Base-by-base conservation (phyloP, 208 protist genomes). In the Phytomonas francai region DNA sequence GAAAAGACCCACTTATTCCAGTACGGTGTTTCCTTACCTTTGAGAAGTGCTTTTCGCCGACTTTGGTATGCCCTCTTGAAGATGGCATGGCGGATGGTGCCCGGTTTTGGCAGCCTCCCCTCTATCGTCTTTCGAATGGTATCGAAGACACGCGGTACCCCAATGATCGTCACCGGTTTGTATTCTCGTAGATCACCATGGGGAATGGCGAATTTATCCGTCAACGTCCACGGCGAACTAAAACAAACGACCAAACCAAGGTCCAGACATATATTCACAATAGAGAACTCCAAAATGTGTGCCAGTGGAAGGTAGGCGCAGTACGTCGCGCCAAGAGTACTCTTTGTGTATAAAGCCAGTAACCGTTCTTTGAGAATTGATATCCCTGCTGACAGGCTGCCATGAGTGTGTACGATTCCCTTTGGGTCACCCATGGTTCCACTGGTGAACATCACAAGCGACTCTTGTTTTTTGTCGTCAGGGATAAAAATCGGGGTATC, bases 201-300 rank as follows among this genome's bases (percentile, higher is more conserved):
- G 51, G 90, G 90, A 19, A 78, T 75, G 6, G 90, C 82, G 58
- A 81, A 88, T 29, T 72, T 69, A 64, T 80, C 74, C 36, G 87
- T 91, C 36, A 95, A 67, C 51, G 91, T 94, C 39, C 87, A 83
- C 33, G 88, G 89, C 7, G 28, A 78, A 67, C 83, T 86, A 69
- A 94, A 97, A 54, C 81, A 80, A 61, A 95, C 70, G 4, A 85
- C 33, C 33, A 74, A 76, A 32, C 90, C 93, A n/a, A 84, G 74
- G 7, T 66, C 59, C 4, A 97, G 62, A 42, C 96, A 76, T 39
- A 93, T 68, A 56, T 80, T 89, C 30, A 95, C 68, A 25, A 91
- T 87, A 22, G 69, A 76, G 39, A 96, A 81, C 77, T 97, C 91
- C n/a, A 98, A 76, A 68, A 98, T 95, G 77, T 98, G 94, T n/a